A percentile compares a stretch with the other conserved stretches of the same genome.
Conservation (phyloP, 2,329 filamentous ascomycete species). For the Hypoxylon sp. region DNA sequence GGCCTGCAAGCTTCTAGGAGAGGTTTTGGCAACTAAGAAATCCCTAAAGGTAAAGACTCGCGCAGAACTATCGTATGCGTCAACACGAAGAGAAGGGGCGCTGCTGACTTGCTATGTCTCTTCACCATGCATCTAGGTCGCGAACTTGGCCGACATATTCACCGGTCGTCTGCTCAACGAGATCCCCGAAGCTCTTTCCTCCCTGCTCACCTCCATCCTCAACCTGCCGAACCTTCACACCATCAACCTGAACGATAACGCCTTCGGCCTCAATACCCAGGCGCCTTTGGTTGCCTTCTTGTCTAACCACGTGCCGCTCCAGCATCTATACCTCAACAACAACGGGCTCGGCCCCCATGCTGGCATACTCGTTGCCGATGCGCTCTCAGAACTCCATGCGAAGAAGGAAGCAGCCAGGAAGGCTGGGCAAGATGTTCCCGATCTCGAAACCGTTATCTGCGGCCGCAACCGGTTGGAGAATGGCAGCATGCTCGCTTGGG, state of each 20-base stretch:
- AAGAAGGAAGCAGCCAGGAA: constrained; percentile 85
- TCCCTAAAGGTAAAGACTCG: constrained; percentile 73
- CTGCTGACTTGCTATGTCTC: constrained; percentile 12
- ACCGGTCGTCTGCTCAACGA: constrained; percentile 92
- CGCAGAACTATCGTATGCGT: background rate
- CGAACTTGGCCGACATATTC: constrained; percentile 97
- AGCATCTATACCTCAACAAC: constrained; percentile 97
- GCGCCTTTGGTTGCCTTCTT: constrained; percentile 94
- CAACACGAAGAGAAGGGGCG: constrained; percentile 1
- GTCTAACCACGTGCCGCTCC: constrained; percentile 86
- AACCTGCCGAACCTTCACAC: constrained; percentile 89
- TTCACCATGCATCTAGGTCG: constrained; percentile 63
- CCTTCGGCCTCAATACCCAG: constrained; percentile 95
- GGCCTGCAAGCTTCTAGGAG: constrained; percentile 86
- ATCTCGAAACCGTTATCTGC: constrained; percentile 96
- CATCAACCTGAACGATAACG: constrained; percentile 97
- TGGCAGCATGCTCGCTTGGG: constrained; percentile 96
- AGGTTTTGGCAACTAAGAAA: constrained; percentile 87
- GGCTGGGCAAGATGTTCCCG: constrained; percentile 77
- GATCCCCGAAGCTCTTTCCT: constrained; percentile 89
- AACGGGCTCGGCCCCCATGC: constrained; percentile 95
- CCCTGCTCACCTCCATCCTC: constrained; percentile 86
- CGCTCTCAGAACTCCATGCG: constrained; percentile 82
- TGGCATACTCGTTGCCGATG: constrained; percentile 88
- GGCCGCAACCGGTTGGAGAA: constrained; percentile 96